Percentiles rank a stretch among this genome's conserved stretches.
These are phyloP conservation scores for Gaillardinia entomophila DNA, from an alignment of 805 yeast genomes.

Conservation along the genomic window DNA sequence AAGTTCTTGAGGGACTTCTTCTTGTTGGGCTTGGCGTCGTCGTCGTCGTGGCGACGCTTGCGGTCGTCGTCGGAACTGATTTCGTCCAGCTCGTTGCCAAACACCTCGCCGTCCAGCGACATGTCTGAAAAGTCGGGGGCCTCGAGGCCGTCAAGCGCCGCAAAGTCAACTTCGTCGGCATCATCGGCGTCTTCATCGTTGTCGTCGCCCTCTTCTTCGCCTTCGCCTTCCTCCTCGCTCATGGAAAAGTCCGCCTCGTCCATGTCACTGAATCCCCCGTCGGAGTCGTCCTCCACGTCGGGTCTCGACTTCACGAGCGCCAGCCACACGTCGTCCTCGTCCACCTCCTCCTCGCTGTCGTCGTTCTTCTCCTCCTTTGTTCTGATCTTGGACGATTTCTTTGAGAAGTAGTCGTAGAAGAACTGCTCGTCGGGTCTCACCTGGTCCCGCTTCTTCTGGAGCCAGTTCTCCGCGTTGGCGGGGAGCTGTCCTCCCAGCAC, in stretches of 20 bases:
- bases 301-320: conserved; percentile 74
- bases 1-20: conserved; percentile 47
- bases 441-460: conserved; percentile 52
- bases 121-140: conserved; percentile 11
- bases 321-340: conserved; percentile 74
- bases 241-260: conserved; percentile 15
- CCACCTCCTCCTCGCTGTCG: conserved; percentile 29
- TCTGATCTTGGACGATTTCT: conserved; percentile 42
- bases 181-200: conserved; percentile 40
- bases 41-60: conserved; percentile 20
- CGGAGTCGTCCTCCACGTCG: conserved; percentile 51
- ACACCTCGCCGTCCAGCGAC: background rate
- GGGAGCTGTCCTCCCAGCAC: conserved; percentile 47
- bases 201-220: conserved; percentile 33
- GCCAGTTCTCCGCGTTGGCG: conserved; percentile 83
- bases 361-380: conserved; percentile 14
- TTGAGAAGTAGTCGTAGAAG: conserved; percentile 77
- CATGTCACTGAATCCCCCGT: conserved; percentile 15
- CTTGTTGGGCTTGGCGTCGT: conserved; percentile 12
- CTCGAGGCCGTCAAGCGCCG: conserved; percentile 22
- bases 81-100: conserved; percentile 3
- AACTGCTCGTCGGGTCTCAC: conserved; percentile 85
- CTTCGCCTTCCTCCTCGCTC: conserved; percentile 38
- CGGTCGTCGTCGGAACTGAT: conserved; percentile 5
- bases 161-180: conserved; percentile 26